A percentile compares a stretch with the other conserved stretches of the same genome.
These are phyloP conservation scores for Chrysopogon serrulatus DNA, from an alignment of 176 grass and related monocot genomes.

Conservation along the genomic window DNA sequence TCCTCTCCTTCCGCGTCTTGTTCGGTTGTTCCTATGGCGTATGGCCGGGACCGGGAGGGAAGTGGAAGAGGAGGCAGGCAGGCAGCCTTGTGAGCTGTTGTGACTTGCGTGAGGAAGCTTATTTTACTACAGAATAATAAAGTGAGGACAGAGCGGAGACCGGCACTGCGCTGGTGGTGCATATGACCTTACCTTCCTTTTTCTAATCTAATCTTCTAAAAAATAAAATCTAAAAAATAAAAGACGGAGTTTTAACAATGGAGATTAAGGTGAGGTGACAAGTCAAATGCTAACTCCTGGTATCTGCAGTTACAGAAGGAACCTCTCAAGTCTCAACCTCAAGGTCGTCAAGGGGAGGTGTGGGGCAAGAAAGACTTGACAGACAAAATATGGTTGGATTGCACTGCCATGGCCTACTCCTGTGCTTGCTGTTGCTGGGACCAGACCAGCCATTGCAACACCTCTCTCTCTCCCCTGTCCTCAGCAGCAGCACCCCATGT, in stretches of 20 bases:
- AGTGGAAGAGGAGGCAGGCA: neutral
- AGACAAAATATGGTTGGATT: constrained; percentile 10
- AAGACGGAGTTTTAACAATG: neutral
- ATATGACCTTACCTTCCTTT: neutral
- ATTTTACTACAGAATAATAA: too few species aligned
- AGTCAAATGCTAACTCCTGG: constrained; percentile 16
- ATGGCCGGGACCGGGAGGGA: neutral
- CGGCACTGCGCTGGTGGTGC: neutral
- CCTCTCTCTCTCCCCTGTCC: neutral
- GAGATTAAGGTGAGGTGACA: neutral
- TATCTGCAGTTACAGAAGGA: constrained; percentile 10
- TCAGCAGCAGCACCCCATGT: constrained; percentile 42
- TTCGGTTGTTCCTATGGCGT: neutral
- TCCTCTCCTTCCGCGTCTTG: neutral
- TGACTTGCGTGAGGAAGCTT: neutral
- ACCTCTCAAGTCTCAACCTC: neutral
- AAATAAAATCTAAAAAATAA: neutral
- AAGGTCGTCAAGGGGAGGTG: neutral
- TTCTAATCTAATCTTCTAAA: neutral
- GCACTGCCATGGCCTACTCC: constrained; percentile 1
- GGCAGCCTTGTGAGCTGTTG: too few species aligned
- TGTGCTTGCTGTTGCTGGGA: neutral
- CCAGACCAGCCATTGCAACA: neutral
- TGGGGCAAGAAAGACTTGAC: neutral
- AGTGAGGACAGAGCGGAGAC: neutral